phyloP scores from a whole-genome alignment of 1,284 basidiomycete genomes.

The Vanrija sp. region DNA sequence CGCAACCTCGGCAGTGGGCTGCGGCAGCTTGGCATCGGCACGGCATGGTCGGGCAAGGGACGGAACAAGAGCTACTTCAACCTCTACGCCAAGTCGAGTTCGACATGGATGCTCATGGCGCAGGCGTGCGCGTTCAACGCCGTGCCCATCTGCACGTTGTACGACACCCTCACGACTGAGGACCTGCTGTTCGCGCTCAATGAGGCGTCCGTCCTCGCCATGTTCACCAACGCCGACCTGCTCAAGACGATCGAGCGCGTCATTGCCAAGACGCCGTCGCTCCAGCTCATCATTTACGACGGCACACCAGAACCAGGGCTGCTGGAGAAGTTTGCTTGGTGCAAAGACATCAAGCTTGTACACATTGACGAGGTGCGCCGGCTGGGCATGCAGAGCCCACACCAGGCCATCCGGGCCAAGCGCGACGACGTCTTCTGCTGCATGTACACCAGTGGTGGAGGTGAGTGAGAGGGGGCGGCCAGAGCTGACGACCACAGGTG shows the following conservation, averaged over 20 bases:
- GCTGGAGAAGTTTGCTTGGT: slow-evolving; percentile 58
- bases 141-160: slow-evolving; percentile 85
- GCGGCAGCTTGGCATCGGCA: slow-evolving; percentile 64
- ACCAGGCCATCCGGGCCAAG: slow-evolving; percentile 57
- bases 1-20: slow-evolving; percentile 68
- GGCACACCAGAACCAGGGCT: slow-evolving; percentile 59
- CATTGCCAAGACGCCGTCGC: slow-evolving; percentile 64
- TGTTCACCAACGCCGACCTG: slow-evolving; percentile 87
- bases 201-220: slow-evolving; percentile 66
- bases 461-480: background rate
- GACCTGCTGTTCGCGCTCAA: slow-evolving; percentile 85
- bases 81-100: slow-evolving; percentile 62
- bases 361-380: slow-evolving; percentile 67
- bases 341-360: slow-evolving; percentile 56
- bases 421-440: slow-evolving; percentile 73
- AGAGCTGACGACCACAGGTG: slow-evolving; percentile 55
- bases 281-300: slow-evolving; percentile 83
- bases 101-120: slow-evolving; percentile 83
- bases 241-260: slow-evolving; percentile 68
- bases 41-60: too few relatives aligned
- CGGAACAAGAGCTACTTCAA: slow-evolving; percentile 63
- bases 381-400: slow-evolving; percentile 58
- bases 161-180: slow-evolving; percentile 86
- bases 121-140: slow-evolving; percentile 74
- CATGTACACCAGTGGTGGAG: slow-evolving; percentile 89